A percentile compares a stretch with the other conserved stretches of the same genome.
These are phyloP conservation scores for Dipteronia sinensis DNA, from an alignment of 345 rosid genomes.

Conservation along the genomic window DNA sequence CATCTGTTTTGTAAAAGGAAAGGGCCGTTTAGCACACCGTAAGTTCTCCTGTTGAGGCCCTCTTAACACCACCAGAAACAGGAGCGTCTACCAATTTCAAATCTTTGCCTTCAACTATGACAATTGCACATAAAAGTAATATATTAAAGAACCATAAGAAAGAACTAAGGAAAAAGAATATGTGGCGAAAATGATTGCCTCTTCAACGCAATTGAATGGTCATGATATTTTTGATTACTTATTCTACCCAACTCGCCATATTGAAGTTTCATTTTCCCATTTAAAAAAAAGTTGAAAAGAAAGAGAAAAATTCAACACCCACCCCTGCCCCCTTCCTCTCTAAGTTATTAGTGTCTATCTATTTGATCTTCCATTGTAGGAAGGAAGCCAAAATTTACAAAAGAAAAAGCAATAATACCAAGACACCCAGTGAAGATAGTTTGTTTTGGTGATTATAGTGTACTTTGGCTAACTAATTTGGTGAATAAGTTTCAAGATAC, in stretches of 20 bases:
- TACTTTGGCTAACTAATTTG: neutral
- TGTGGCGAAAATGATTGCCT: neutral
- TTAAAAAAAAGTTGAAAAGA: neutral
- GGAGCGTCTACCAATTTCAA: conserved; percentile 97
- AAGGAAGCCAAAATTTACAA: neutral
- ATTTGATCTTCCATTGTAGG: neutral
- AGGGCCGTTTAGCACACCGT: conserved; percentile 52
- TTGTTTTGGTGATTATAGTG: neutral
- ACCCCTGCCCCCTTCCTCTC: too few relatives aligned
- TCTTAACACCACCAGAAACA: conserved; percentile 97
- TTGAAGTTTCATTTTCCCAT: neutral
- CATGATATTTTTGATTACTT: neutral
- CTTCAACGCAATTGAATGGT: neutral
- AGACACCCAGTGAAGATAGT: neutral
- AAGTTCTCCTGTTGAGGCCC: conserved; percentile 84
- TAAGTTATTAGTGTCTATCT: neutral
- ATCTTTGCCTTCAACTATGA: conserved; percentile 67
- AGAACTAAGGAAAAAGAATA: neutral
- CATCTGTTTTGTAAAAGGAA: conserved; percentile 12
- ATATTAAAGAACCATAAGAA: neutral
- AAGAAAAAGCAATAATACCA: neutral
- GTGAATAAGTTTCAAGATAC: neutral
- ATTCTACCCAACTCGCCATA: neutral
- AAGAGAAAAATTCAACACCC: neutral
- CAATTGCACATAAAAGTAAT: conserved; percentile 20